A percentile compares a stretch with the other conserved stretches of the same genome.
Evolutionary conservation across 352 stramenopile species (phyloP).

Genomic region (Pseudoperonospora humuli): DNA sequence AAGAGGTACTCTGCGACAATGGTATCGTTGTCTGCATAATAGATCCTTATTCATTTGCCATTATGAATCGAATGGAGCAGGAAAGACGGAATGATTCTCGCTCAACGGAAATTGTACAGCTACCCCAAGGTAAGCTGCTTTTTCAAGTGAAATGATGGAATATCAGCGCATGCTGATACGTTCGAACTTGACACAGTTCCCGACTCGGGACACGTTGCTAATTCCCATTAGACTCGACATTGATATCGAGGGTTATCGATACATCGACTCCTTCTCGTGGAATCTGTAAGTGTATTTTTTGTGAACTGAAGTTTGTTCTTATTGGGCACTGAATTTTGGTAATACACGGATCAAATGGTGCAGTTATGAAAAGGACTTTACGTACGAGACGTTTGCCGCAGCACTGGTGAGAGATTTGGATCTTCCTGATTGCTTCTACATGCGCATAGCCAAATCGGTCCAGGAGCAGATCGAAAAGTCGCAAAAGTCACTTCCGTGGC

Average conservation of each 20-base stretch:
- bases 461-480: conserved; percentile 63
- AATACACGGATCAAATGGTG: not conserved
- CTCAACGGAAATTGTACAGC: conserved; percentile 55
- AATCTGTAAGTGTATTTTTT: conserved; percentile 38
- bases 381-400: conserved; percentile 65
- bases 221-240: conserved; percentile 71
- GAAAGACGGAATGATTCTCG: conserved; percentile 29
- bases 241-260: conserved; percentile 71
- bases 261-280: conserved; percentile 78
- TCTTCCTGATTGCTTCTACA: conserved; percentile 65
- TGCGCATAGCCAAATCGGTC: conserved; percentile 53
- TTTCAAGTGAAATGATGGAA: not conserved
- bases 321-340: not conserved
- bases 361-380: conserved; percentile 67
- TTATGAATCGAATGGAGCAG: conserved; percentile 6
- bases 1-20: conserved; percentile 26
- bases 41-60: not conserved
- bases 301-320: not conserved
- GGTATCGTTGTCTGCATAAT: not conserved
- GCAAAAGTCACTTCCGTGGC: conserved; percentile 44
- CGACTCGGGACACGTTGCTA: conserved; percentile 38
- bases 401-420: conserved; percentile 63
- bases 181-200: conserved; percentile 26
- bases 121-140: conserved; percentile 53
- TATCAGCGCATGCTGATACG: not conserved